phyloP scores from a whole-genome alignment of 1,139 yeast species.

The Nadsonia commutata region DNA sequence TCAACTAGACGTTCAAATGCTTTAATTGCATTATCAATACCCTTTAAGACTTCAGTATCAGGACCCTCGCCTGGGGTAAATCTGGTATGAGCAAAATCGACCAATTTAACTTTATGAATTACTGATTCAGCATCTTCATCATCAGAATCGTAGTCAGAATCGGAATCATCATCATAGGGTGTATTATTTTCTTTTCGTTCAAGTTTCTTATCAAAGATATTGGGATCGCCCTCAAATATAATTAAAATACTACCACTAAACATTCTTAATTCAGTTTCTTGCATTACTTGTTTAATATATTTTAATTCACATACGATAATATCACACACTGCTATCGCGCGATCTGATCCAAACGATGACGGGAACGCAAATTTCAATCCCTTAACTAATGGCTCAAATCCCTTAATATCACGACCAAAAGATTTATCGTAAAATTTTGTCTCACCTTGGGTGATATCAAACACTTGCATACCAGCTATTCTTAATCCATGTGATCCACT shows the following conservation, averaged over 20 bases:
- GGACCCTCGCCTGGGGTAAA: slow-evolving; percentile 48
- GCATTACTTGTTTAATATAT: slow-evolving; percentile 46
- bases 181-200: slow-evolving; percentile 16
- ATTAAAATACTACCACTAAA: slow-evolving; percentile 64
- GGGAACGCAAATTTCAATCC: slow-evolving; percentile 10
- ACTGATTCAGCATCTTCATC: slow-evolving; percentile 18
- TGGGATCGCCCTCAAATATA: slow-evolving; percentile 52
- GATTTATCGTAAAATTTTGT: slow-evolving; percentile 44
- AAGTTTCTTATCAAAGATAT: slow-evolving; percentile 19
- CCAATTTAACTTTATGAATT: slow-evolving; percentile 45
- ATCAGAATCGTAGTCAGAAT: slow-evolving; percentile 17
- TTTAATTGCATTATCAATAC: slow-evolving; percentile 44
- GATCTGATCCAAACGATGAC: slow-evolving; percentile 15
- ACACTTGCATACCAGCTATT: slow-evolving; percentile 77
- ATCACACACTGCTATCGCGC: slow-evolving; percentile 24
- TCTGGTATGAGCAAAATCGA: slow-evolving; percentile 85
- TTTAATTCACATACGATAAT: slow-evolving; percentile 45
- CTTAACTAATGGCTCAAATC: slow-evolving; percentile 25
- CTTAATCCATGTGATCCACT: slow-evolving; percentile 64
- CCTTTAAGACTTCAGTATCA: slow-evolving; percentile 56
- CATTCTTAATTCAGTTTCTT: slow-evolving; percentile 49
- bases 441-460: slow-evolving; percentile 22
- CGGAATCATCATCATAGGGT: slow-evolving; percentile 16
- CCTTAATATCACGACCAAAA: slow-evolving; percentile 50
- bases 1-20: slow-evolving; percentile 25